Evolutionary conservation across 192 early-diverging fungal genomes (phyloP).

Genomic region (Gaertneriomyces semiglobifer): DNA sequence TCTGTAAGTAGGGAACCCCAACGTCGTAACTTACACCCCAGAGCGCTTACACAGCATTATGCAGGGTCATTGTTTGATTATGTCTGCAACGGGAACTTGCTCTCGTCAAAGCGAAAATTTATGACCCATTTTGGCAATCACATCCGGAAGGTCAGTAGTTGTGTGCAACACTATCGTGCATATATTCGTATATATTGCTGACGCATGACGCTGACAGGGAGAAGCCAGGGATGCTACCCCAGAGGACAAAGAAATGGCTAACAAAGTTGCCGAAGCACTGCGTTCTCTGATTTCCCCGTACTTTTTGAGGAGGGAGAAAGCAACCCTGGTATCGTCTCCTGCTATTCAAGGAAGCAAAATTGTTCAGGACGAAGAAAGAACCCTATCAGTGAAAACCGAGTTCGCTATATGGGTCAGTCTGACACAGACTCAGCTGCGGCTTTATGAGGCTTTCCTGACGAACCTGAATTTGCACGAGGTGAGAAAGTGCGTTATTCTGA

Average conservation of each 20-base stretch:
- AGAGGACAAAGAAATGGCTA: conserved; percentile 24
- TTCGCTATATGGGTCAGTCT: conserved; percentile 24
- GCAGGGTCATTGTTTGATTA: conserved; percentile 25
- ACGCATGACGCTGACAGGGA: neutral
- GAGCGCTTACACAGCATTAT: neutral
- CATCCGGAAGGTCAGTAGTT: conserved; percentile 12
- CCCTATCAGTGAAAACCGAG: conserved; percentile 14
- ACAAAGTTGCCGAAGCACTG: conserved; percentile 19
- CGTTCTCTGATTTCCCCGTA: conserved; percentile 18
- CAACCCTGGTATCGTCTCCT: neutral
- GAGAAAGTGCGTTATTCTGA: neutral
- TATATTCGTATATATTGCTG: neutral
- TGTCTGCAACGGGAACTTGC: conserved; percentile 21
- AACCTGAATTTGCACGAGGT: conserved; percentile 12
- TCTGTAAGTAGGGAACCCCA: conserved; percentile 7
- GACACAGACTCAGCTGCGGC: neutral
- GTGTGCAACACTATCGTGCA: too few relatives aligned
- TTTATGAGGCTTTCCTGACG: conserved; percentile 17
- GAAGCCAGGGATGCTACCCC: conserved; percentile 25
- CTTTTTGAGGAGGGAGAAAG: conserved; percentile 23
- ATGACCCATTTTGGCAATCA: conserved; percentile 22
- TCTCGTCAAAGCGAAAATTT: conserved; percentile 20
- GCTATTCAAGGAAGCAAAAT: neutral
- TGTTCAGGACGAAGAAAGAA: neutral
- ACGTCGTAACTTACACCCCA: neutral